Evolutionary conservation across 768 basidiomycete genomes (phyloP).

Genomic region (Calocera viscosa): DNA sequence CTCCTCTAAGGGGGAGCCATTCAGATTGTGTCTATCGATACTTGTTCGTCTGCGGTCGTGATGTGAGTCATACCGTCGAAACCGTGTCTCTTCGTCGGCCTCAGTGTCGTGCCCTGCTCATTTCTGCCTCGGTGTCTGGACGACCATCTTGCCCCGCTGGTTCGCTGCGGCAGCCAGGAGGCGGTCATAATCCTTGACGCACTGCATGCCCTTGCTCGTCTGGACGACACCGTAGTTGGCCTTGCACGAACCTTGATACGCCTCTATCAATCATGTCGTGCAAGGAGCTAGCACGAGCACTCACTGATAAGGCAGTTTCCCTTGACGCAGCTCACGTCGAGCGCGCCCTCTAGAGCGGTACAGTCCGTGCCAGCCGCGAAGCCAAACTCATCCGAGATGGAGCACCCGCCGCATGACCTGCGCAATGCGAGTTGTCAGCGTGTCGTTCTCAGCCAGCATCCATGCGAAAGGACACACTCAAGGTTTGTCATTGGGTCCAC

Average conservation of each 20-base stretch:
- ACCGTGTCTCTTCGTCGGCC: no score
- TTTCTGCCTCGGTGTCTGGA: not conserved
- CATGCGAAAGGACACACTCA: not conserved
- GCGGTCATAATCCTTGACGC: conserved; percentile 1
- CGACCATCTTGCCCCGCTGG: not conserved
- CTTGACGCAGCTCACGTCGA: conserved; percentile 2
- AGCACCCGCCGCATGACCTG: conserved; percentile 2
- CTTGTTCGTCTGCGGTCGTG: no score
- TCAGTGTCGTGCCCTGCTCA: not conserved
- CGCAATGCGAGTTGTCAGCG: not conserved
- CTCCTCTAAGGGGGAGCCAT: no score
- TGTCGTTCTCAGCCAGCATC: not conserved
- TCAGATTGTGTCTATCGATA: no score
- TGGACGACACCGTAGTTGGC: not conserved
- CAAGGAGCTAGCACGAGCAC: not conserved
- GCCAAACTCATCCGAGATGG: not conserved
- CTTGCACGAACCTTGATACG: not conserved
- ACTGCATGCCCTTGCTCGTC: conserved; percentile 6
- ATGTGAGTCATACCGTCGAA: no score
- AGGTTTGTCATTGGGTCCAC: not conserved
- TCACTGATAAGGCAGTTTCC: conserved; percentile 1
- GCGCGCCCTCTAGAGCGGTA: not conserved
- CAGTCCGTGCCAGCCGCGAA: not conserved
- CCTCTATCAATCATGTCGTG: not conserved
- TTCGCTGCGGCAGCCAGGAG: not conserved